These are phyloP conservation scores for Scheffersomyces ergatensis DNA, from an alignment of 805 yeast species.

Conservation along the genomic window DNA sequence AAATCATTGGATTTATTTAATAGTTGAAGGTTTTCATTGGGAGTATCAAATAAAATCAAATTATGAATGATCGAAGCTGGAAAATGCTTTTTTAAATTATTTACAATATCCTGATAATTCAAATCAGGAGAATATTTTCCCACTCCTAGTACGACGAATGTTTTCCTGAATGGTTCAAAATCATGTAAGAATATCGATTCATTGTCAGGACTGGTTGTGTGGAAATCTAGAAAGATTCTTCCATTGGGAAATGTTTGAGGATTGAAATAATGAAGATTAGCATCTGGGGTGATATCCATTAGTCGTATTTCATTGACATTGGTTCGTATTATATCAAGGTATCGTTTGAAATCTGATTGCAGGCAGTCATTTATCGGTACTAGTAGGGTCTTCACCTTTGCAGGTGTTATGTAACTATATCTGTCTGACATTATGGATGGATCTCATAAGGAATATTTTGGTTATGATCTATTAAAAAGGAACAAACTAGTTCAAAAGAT, in stretches of 20 bases:
- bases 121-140: slow-evolving; percentile 23
- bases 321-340: slow-evolving; percentile 42
- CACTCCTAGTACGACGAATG: slow-evolving; percentile 56
- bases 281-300: slow-evolving; percentile 70
- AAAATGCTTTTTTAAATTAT: slow-evolving; percentile 39
- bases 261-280: slow-evolving; percentile 51
- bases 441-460: too few relatives aligned
- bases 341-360: slow-evolving; percentile 38
- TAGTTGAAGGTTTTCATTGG: slow-evolving; percentile 13
- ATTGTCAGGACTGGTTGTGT: slow-evolving; percentile 44
- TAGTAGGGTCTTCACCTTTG: slow-evolving; percentile 62
- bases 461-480: too few relatives aligned
- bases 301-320: slow-evolving; percentile 61
- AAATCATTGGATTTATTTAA: slow-evolving; percentile 10
- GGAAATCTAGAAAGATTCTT: slow-evolving; percentile 57
- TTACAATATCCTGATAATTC: slow-evolving; percentile 4
- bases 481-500: too few relatives aligned
- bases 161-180: slow-evolving; percentile 84
- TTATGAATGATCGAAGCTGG: slow-evolving; percentile 57
- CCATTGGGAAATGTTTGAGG: slow-evolving; percentile 89
- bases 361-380: slow-evolving; percentile 62
- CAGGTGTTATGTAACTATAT: slow-evolving; percentile 58
- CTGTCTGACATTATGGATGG: slow-evolving; percentile 27
- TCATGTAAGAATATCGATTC: slow-evolving; percentile 73
- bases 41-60: slow-evolving; percentile 53